These are phyloP conservation scores for Brassica hybrid DNA, from an alignment of 441 rosid species.

Conservation along the genomic window DNA sequence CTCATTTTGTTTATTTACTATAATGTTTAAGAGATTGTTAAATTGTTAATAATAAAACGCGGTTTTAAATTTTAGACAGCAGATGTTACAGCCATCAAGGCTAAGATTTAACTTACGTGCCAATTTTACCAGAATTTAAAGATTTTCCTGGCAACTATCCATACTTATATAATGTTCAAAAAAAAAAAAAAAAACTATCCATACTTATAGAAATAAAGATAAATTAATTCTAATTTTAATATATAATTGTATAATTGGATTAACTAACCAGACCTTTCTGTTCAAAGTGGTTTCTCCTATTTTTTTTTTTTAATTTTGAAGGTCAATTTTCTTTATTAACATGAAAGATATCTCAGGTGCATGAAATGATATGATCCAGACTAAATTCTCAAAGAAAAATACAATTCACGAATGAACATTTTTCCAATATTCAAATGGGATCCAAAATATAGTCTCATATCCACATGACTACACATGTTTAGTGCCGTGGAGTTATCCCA, in stretches of 20 bases:
- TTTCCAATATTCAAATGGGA: too few relatives aligned
- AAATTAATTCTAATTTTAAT: not conserved
- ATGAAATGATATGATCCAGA: too few relatives aligned
- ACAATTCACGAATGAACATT: too few relatives aligned
- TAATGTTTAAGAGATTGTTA: not conserved
- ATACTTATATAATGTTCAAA: too few relatives aligned
- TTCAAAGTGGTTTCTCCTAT: too few relatives aligned
- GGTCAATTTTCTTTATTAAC: not conserved
- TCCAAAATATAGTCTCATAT: too few relatives aligned
- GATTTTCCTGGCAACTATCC: conserved; percentile 14
- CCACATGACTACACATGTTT: too few relatives aligned
- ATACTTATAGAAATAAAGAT: not conserved
- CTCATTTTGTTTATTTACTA: conserved; percentile 26
- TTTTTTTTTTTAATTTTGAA: not conserved
- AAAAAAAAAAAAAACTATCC: too few relatives aligned
- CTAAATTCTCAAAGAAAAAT: too few relatives aligned
- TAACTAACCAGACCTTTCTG: not conserved
- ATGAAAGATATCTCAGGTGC: too few relatives aligned
- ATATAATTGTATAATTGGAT: not conserved
- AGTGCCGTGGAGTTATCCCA: too few relatives aligned
- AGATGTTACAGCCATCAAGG: conserved; percentile 19
- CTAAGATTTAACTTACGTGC: conserved; percentile 13
- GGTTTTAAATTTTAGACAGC: conserved; percentile 32
- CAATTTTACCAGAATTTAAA: conserved; percentile 5
- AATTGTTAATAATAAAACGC: conserved; percentile 37